phyloP scores from a whole-genome alignment of 805 yeast species.

The Ogataea zsoltii region DNA sequence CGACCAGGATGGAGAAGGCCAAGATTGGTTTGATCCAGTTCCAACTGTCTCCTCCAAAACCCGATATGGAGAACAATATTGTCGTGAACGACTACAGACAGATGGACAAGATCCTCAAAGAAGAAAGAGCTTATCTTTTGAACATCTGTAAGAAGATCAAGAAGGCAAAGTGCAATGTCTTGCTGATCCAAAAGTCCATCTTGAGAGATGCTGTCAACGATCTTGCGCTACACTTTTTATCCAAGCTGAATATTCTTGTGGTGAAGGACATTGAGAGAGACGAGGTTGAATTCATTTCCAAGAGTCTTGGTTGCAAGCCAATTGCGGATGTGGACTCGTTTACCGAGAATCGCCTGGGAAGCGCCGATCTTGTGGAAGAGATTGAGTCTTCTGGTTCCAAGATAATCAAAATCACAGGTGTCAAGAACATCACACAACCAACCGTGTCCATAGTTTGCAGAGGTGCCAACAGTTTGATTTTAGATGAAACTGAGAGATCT shows the following conservation, averaged over 20 bases:
- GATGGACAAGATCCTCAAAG: constrained; percentile 98
- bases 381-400: constrained; percentile 86
- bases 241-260: constrained; percentile 91
- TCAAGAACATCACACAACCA: constrained; percentile 54
- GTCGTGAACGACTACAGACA: constrained; percentile 98
- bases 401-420: constrained; percentile 84
- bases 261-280: constrained; percentile 95
- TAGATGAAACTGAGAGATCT: constrained; percentile 97
- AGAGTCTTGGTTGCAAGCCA: constrained; percentile 90
- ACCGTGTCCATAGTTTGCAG: constrained; percentile 91
- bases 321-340: constrained; percentile 94
- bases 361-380: constrained; percentile 92
- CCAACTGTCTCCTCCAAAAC: constrained; percentile 95
- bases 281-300: constrained; percentile 86
- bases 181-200: constrained; percentile 89
- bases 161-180: constrained; percentile 93
- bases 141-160: constrained; percentile 95
- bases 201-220: constrained; percentile 94
- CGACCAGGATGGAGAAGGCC: constrained; percentile 92
- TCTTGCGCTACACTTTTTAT: constrained; percentile 88
- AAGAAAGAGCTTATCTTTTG: constrained; percentile 92
- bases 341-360: constrained; percentile 88
- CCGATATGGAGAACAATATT: constrained; percentile 96
- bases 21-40: constrained; percentile 86
- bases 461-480: constrained; percentile 87